A percentile compares a stretch with the other conserved stretches of the same genome.
These are phyloP conservation scores for Favolaschia claudopus DNA, from an alignment of 768 basidiomycete species.

Conservation along the genomic window DNA sequence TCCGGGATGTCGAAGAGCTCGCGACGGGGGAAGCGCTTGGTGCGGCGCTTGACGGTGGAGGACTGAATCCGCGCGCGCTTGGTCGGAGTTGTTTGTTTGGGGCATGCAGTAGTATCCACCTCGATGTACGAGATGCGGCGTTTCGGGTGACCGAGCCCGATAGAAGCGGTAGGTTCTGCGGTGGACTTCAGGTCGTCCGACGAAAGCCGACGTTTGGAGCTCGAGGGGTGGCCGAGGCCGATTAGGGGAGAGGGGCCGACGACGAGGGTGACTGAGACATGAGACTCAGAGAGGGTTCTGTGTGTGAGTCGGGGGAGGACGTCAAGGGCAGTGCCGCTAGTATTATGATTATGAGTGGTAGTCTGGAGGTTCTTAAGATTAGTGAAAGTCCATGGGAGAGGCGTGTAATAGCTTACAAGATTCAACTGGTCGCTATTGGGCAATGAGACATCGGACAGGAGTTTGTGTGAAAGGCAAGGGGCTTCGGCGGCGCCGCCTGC, in stretches of 20 bases:
- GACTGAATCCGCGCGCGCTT: background rate
- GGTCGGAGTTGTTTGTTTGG: background rate
- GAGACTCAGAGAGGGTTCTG: background rate
- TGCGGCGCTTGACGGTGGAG: background rate
- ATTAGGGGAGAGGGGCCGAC: slow-evolving; percentile 2
- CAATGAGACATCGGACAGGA: background rate
- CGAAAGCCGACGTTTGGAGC: background rate
- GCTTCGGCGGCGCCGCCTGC: background rate
- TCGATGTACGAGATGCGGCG: background rate
- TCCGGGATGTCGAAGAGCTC: background rate
- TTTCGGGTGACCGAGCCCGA: too few relatives aligned
- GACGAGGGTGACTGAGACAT: background rate
- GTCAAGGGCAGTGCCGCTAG: background rate
- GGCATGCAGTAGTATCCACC: background rate
- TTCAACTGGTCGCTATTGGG: background rate
- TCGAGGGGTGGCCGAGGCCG: slow-evolving; percentile 15
- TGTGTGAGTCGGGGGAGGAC: background rate
- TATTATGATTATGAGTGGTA: too few relatives aligned
- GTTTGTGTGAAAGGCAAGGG: too few relatives aligned
- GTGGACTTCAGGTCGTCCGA: too few relatives aligned
- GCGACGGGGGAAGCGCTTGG: background rate
- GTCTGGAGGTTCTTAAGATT: too few relatives aligned
- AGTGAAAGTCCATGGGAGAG: too few relatives aligned
- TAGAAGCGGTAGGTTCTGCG: too few relatives aligned
- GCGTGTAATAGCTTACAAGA: too few relatives aligned